Conservation (phyloP, 345 rosid genomes). For the Iberis pinnata region DNA sequence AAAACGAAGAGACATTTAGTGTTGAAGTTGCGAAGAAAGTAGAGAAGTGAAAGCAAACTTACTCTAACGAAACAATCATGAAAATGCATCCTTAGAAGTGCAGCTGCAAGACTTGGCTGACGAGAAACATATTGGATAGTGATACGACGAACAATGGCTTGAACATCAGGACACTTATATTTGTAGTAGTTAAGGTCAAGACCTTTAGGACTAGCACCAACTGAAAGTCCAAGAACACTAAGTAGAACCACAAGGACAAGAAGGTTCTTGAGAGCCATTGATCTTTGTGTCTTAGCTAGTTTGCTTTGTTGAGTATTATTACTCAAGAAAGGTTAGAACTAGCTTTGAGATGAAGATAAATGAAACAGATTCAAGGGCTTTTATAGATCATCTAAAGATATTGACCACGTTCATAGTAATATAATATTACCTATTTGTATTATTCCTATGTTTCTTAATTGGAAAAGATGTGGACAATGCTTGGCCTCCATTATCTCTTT, state of each 20-base stretch:
- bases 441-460: conserved; percentile 15
- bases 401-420: conserved; percentile 27
- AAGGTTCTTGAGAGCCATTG: conserved; percentile 39
- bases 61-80: conserved; percentile 81
- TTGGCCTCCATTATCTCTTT: conserved; percentile 19
- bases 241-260: conserved; percentile 28
- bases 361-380: not conserved
- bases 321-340: conserved; percentile 1
- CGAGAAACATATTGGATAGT: conserved; percentile 31
- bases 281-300: not conserved
- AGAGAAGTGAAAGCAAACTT: not conserved
- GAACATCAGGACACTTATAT: conserved; percentile 35
- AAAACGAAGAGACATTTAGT: too few species aligned
- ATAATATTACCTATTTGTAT: conserved; percentile 22
- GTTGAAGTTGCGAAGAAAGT: too few species aligned
- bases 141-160: conserved; percentile 24
- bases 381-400: conserved; percentile 23
- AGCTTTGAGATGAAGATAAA: conserved; percentile 2
- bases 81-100: conserved; percentile 78
- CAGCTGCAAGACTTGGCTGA: conserved; percentile 54
- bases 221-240: conserved; percentile 23
- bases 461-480: not conserved
- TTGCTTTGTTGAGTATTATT: conserved; percentile 18
- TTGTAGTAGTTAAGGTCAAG: conserved; percentile 34
- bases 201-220: conserved; percentile 15